Base-by-base conservation (phyloP, 352 stramenopile genomes). In the Phytophthora quininea region DNA sequence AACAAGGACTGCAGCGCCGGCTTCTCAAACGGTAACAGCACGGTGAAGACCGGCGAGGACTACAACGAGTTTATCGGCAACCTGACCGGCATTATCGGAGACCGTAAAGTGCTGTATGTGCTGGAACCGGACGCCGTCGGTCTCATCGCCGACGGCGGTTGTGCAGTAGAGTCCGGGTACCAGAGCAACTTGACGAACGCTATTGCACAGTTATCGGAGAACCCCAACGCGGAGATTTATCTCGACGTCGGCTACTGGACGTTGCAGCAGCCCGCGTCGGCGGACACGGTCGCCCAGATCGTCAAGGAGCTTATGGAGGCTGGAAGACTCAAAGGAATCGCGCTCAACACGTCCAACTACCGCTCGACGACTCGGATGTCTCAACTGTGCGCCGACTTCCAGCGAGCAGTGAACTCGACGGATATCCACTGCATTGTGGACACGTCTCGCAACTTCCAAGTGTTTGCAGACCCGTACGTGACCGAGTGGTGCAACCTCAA, bases 281-380 rank as follows among this genome's bases (percentile, higher is more conserved):
- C 69, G 14, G 32, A 65, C 2, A 63, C 57, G 3, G 69, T 90
- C n/a, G 76, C 74, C 3, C 46, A 64, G 5, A 73, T 79, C 12
- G 68, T 90, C 46, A 83, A 86, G 65, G 50, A 84, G 32, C 71
- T 93, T 19, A 40, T 55, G 0, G 15, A 68, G 3, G 52, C 67
- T 14, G 76, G 75, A 1, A 55, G 70, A 11, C 47, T 93, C 30
- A 88, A 90, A 54, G 85, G 85, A 11, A 91, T 93, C 59, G 70
- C 83, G 31, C 74, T 93, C 66, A 93, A 93, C 76, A 91, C 85
- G 9, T 89, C 81, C 50, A 91, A 93, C 76, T 93, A 91, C 55
- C 83, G 78, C 33, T 80, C 81, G 2, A 90, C 73, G 7, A 59
- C 50, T 11, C 57, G 89, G 37, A 76, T 93, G 0, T 49, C 74